Evolutionary conservation across 352 stramenopile genomes (phyloP).

Genomic region (Globisporangium parvum): DNA sequence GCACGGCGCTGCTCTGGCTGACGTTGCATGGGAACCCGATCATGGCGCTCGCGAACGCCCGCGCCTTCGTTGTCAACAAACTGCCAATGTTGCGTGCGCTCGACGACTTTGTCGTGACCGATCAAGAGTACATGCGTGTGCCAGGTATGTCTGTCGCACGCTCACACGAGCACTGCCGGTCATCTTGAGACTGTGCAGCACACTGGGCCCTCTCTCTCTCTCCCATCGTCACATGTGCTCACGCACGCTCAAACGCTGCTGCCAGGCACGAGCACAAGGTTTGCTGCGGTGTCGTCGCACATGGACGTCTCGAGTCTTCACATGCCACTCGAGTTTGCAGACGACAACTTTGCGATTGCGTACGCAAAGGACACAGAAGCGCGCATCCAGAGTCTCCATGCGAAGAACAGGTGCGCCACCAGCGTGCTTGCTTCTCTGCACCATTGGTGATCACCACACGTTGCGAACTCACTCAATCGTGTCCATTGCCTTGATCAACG

Average conservation of each 20-base stretch:
- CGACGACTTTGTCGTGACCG: conserved; percentile 55
- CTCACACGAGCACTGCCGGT: neutral
- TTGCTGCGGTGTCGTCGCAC: conserved; percentile 1
- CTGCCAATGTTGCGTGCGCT: conserved; percentile 51
- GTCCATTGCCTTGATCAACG: neutral
- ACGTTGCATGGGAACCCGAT: conserved; percentile 54
- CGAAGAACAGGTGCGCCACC: conserved; percentile 31
- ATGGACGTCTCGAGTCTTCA: conserved; percentile 22
- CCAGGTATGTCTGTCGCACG: conserved; percentile 17
- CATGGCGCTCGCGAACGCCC: conserved; percentile 42
- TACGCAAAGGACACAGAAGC: conserved; percentile 30
- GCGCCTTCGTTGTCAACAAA: conserved; percentile 66
- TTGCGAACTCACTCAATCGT: too few species aligned
- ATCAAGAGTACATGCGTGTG: conserved; percentile 53
- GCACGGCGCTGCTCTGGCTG: conserved; percentile 45
- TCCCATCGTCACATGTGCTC: neutral
- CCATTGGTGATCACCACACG: neutral
- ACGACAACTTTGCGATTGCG: conserved; percentile 27
- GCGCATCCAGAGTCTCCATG: conserved; percentile 22
- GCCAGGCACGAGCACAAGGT: conserved; percentile 7
- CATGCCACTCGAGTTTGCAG: conserved; percentile 43
- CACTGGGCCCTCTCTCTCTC: neutral
- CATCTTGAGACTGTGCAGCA: too few species aligned
- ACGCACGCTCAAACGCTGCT: too few species aligned
- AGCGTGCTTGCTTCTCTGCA: too few species aligned